Evolutionary conservation across 306 rosid genomes (phyloP).

Genomic region (Fragaria vesca): DNA sequence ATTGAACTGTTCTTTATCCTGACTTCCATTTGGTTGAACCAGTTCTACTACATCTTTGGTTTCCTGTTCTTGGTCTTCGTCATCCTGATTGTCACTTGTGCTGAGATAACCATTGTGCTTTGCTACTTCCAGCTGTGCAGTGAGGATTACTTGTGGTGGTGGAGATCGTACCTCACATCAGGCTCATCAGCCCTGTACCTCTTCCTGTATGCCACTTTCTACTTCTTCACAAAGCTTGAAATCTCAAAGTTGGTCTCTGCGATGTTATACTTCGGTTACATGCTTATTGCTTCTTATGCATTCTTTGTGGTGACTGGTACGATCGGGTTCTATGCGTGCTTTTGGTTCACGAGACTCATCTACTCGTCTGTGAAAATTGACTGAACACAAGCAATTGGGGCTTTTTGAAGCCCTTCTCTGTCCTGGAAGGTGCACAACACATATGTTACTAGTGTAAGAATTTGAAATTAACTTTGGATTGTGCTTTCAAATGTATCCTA

Average conservation of each 20-base stretch:
- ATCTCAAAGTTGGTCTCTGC: slow-evolving; percentile 92
- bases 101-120: slow-evolving; percentile 91
- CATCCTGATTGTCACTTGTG: slow-evolving; percentile 87
- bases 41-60: slow-evolving; percentile 96
- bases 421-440: slow-evolving; percentile 30
- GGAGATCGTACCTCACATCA: slow-evolving; percentile 93
- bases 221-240: slow-evolving; percentile 99
- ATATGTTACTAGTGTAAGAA: slow-evolving; percentile 53
- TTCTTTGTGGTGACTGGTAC: slow-evolving; percentile 96
- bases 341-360: slow-evolving; percentile 96
- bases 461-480: slow-evolving; percentile 50
- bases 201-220: slow-evolving; percentile 91
- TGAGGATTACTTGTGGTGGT: slow-evolving; percentile 98
- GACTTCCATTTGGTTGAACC: slow-evolving; percentile 98
- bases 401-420: slow-evolving; percentile 11
- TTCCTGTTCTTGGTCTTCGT: slow-evolving; percentile 93
- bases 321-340: slow-evolving; percentile 94
- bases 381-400: slow-evolving; percentile 32
- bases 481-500: slow-evolving; percentile 56
- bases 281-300: slow-evolving; percentile 90
- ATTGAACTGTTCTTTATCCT: slow-evolving; percentile 98
- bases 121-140: slow-evolving; percentile 99
- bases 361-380: slow-evolving; percentile 98
- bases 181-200: slow-evolving; percentile 95
- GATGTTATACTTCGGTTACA: slow-evolving; percentile 83